Base-by-base conservation (phyloP, 140 eudicot species). In the Bidens hawaiensis region DNA sequence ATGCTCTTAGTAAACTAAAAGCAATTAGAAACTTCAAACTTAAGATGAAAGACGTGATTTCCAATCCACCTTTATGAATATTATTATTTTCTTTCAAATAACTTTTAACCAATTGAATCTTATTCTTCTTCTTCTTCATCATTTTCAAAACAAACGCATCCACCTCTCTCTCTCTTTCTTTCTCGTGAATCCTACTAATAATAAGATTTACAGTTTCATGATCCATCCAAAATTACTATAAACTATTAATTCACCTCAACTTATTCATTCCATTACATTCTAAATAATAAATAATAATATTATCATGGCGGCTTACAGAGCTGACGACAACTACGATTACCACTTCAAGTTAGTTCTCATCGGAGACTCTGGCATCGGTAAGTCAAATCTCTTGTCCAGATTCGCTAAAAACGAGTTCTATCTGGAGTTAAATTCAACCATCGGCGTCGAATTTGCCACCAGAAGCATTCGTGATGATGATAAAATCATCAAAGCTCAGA, bases 261-360 rank as follows among this genome's bases (percentile, higher is more conserved):
- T n/a, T n/a, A n/a, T n/a, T n/a, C n/a, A n/a, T n/a, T 21, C 40
- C 21, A 21, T 30, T 4, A 49, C 17, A 36, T 38, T 24, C 69
- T n/a, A 16, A 62, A 30, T 14, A 26, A 47, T 40, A 23, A 24
- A 49, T 48, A 26, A 28, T 27, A 11, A 25, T 19, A 6, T 14
- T 18, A 26, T 23, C 47, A 71, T 76, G 82, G 82, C 82, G 69
- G 85, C 82, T 48, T 80, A 80, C 72, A 72, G 90, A 70, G 86
- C 86, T 65, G 90, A 83, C 36, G 90, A 83, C 56, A 85, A 83
- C 81, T 83, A 83, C 64, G 89, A 83, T 75, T 83, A 83, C 26
- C 73, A 80, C 5, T 83, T 79, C 73, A 83, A 83, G 65, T 55
- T 83, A 66, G 90, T 83, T 47, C 70, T 83, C 57, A 83, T 80